phyloP scores from a whole-genome alignment of 345 rosid species.

The Diplotaxis tenuifolia region DNA sequence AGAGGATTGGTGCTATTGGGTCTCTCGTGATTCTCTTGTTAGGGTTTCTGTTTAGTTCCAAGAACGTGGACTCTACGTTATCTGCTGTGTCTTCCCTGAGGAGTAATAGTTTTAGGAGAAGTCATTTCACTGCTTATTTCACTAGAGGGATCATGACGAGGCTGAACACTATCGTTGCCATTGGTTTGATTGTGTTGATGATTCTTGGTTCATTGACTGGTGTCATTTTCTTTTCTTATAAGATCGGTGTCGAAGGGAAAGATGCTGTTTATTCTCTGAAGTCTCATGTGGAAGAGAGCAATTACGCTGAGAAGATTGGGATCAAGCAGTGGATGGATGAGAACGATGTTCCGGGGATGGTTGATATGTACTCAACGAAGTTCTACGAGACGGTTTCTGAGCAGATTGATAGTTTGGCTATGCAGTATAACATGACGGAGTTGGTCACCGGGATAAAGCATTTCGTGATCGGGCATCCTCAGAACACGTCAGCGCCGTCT shows the following conservation, averaged over 20 bases:
- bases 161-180: conserved; percentile 68
- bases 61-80: conserved; percentile 61
- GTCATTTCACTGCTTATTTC: conserved; percentile 59
- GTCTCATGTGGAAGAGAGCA: conserved; percentile 78
- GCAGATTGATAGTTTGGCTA: conserved; percentile 77
- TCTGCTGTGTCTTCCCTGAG: conserved; percentile 70
- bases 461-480: conserved; percentile 57
- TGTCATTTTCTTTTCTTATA: conserved; percentile 77
- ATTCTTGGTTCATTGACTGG: conserved; percentile 69
- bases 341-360: conserved; percentile 88
- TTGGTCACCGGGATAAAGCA: conserved; percentile 84
- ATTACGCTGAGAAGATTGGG: conserved; percentile 86
- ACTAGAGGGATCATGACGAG: conserved; percentile 75
- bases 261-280: conserved; percentile 75
- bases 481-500: conserved; percentile 49
- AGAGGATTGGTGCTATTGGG: conserved; percentile 64
- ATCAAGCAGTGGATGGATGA: conserved; percentile 91
- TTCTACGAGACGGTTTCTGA: conserved; percentile 69
- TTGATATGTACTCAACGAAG: conserved; percentile 65
- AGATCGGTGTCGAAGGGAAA: conserved; percentile 92
- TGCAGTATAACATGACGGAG: conserved; percentile 94
- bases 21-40: conserved; percentile 59
- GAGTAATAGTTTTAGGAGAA: conserved; percentile 63
- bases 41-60: conserved; percentile 64
- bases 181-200: conserved; percentile 84